Evolutionary conservation across 176 grass and related monocot genomes (phyloP).

Genomic region (Olyra latifolia): DNA sequence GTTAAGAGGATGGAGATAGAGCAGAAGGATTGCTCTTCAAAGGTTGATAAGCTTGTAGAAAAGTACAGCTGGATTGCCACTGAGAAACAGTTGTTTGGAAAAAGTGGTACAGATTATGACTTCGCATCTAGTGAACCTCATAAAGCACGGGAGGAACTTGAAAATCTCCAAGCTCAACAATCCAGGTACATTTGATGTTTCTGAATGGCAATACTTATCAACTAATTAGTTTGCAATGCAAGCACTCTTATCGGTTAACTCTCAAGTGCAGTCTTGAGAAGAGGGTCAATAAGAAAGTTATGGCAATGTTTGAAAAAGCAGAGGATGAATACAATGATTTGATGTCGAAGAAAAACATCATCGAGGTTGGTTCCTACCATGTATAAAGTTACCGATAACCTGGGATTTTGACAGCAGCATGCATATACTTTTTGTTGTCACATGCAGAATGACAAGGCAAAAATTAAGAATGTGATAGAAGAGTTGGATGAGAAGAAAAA

Average conservation of each 20-base stretch:
- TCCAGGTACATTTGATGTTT: constrained; percentile 61
- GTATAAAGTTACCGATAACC: constrained; percentile 20
- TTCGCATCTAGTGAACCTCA: constrained; percentile 69
- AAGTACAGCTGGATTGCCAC: constrained; percentile 91
- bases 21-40: constrained; percentile 91
- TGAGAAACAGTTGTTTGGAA: constrained; percentile 96
- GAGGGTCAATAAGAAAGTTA: constrained; percentile 98
- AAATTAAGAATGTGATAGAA: constrained; percentile 92
- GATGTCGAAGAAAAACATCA: constrained; percentile 92
- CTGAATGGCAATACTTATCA: constrained; percentile 20
- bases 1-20: constrained; percentile 96
- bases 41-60: constrained; percentile 77
- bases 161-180: constrained; percentile 82
- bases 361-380: constrained; percentile 53
- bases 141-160: constrained; percentile 72
- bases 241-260: constrained; percentile 19
- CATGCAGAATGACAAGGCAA: constrained; percentile 86
- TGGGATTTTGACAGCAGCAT: constrained; percentile 8
- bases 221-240: constrained; percentile 16
- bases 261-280: constrained; percentile 87
- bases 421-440: constrained; percentile 13
- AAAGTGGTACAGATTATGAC: constrained; percentile 87
- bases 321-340: constrained; percentile 96
- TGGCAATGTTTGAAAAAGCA: constrained; percentile 99
- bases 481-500: constrained; percentile 98